A percentile compares a stretch with the other conserved stretches of the same genome.
Evolutionary conservation across 2,329 filamentous ascomycete genomes (phyloP).

Genomic region (Talaromyces sp.): DNA sequence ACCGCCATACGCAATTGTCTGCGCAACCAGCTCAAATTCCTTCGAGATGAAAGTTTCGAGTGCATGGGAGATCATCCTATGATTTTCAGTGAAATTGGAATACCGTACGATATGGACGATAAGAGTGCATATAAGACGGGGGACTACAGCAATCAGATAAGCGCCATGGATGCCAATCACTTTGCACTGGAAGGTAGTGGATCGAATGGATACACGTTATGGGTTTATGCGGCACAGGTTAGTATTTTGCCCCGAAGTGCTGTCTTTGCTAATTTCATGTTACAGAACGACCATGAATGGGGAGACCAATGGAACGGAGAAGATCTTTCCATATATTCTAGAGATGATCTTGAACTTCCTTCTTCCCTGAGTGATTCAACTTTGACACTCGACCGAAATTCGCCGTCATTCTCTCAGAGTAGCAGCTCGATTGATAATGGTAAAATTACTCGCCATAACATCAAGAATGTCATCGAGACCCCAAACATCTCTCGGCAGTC

Average conservation of each 20-base stretch:
- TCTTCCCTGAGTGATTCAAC: constrained; percentile 38
- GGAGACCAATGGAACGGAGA: constrained; percentile 98
- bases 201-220: constrained; percentile 83
- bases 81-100: constrained; percentile 91
- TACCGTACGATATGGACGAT: constrained; percentile 98
- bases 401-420: constrained; percentile 56
- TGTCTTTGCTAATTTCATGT: background rate
- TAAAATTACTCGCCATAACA: constrained; percentile 69
- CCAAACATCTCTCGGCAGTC: constrained; percentile 58
- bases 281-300: constrained; percentile 77
- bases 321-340: constrained; percentile 84
- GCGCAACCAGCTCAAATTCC: constrained; percentile 77
- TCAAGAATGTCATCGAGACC: constrained; percentile 66
- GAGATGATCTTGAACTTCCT: constrained; percentile 69
- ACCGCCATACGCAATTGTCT: constrained; percentile 92
- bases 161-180: constrained; percentile 94
- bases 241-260: constrained; percentile 25
- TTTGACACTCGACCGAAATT: constrained; percentile 40
- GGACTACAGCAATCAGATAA: constrained; percentile 87
- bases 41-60: constrained; percentile 82
- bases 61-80: constrained; percentile 86
- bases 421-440: constrained; percentile 42
- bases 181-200: constrained; percentile 83
- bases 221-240: constrained; percentile 77
- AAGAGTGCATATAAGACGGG: constrained; percentile 94